Percentiles rank a stretch among this genome's conserved stretches.
phyloP scores from a whole-genome alignment of 208 protist genomes.

The Lotmaria passim region DNA sequence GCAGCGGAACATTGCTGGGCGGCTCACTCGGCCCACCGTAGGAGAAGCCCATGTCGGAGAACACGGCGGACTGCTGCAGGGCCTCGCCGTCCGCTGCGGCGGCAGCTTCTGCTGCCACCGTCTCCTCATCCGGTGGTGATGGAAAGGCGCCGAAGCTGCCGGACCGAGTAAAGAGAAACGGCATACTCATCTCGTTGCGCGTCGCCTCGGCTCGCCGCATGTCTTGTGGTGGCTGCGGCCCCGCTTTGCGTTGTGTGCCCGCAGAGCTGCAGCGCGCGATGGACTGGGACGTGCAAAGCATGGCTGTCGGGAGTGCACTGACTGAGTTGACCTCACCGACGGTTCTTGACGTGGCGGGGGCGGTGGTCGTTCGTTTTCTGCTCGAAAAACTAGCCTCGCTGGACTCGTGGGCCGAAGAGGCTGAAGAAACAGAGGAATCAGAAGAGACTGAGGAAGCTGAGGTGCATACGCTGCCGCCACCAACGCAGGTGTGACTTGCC shows the following conservation, averaged over 20 bases:
- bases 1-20: not conserved
- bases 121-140: not conserved
- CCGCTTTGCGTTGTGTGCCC: not conserved
- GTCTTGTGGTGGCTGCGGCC: not conserved
- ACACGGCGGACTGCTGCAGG: conserved; percentile 1
- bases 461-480: not conserved
- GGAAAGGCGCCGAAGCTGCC: conserved; percentile 14
- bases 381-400: not conserved
- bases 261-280: not conserved
- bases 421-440: not conserved
- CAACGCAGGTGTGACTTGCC: conserved; percentile 8
- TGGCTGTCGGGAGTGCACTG: conserved; percentile 6
- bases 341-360: not conserved
- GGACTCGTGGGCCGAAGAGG: too few species aligned
- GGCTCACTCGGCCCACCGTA: not conserved
- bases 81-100: not conserved
- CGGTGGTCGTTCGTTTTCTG: not conserved
- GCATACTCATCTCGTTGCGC: conserved; percentile 13
- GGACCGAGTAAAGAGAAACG: conserved; percentile 14
- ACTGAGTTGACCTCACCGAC: not conserved
- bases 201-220: not conserved
- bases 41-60: conserved; percentile 25
- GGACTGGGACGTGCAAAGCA: not conserved
- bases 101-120: not conserved
- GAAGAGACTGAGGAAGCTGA: not conserved